Evolutionary conservation across 352 stramenopile genomes (phyloP).

Genomic region (Phytopythium vexans): DNA sequence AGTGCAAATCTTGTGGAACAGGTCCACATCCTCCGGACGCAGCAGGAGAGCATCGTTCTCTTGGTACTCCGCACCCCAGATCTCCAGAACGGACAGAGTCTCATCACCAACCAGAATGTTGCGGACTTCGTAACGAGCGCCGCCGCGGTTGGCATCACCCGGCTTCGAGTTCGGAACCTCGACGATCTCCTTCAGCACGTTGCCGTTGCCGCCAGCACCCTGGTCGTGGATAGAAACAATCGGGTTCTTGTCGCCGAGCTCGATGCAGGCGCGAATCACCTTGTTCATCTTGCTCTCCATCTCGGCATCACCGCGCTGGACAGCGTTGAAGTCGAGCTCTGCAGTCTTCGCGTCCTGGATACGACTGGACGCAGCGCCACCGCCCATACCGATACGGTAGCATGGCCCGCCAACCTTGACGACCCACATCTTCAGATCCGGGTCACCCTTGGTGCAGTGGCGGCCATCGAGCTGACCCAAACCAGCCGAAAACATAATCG

Average conservation of each 20-base stretch:
- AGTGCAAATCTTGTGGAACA: slow-evolving; percentile 95
- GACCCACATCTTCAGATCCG: slow-evolving; percentile 95
- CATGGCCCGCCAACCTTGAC: slow-evolving; percentile 98
- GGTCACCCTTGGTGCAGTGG: slow-evolving; percentile 93
- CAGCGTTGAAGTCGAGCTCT: slow-evolving; percentile 98
- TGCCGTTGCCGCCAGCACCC: slow-evolving; percentile 98
- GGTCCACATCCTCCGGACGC: slow-evolving; percentile 79
- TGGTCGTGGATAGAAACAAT: slow-evolving; percentile 99
- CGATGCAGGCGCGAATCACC: slow-evolving; percentile 97
- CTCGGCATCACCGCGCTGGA: slow-evolving; percentile 99
- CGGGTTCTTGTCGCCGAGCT: slow-evolving; percentile 96
- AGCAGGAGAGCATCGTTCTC: slow-evolving; percentile 99
- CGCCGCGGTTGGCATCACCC: slow-evolving; percentile 84
- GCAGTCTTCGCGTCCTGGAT: slow-evolving; percentile 94
- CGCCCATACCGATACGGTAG: slow-evolving; percentile 99
- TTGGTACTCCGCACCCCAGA: slow-evolving; percentile 99
- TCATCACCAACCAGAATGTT: slow-evolving; percentile 97
- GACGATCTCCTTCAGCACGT: slow-evolving; percentile 99
- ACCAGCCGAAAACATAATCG: slow-evolving; percentile 99
- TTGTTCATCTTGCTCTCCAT: slow-evolving; percentile 99
- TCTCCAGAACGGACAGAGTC: slow-evolving; percentile 98
- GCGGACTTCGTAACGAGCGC: slow-evolving; percentile 93
- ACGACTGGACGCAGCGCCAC: slow-evolving; percentile 94
- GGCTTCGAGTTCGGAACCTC: slow-evolving; percentile 84
- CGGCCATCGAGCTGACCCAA: slow-evolving; percentile 94